phyloP scores from a whole-genome alignment of 139 green algal species.

The Bryopsis sp. region DNA sequence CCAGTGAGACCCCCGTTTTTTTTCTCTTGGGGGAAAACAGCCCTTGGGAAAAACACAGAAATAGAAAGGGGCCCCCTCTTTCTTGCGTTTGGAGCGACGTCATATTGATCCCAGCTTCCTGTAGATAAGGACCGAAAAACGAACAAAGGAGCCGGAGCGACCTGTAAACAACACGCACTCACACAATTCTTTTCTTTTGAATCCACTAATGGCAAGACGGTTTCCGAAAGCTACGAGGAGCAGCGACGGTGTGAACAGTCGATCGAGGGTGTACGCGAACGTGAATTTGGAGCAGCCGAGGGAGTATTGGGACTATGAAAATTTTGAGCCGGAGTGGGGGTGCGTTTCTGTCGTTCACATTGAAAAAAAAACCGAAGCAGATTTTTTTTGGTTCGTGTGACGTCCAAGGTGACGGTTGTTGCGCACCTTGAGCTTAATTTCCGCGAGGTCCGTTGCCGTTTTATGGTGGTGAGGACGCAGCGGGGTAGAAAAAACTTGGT shows the following conservation, averaged over 20 bases:
- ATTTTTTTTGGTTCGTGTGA: background rate
- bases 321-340: constrained; percentile 66
- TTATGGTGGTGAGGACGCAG: too few species aligned
- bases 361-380: too few species aligned
- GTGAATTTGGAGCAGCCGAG: constrained; percentile 70
- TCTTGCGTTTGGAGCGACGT: too few species aligned
- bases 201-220: background rate
- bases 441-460: background rate
- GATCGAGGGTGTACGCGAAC: constrained; percentile 65
- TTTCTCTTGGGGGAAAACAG: too few species aligned
- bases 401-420: background rate
- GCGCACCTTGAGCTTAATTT: background rate
- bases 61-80: too few species aligned
- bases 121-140: too few species aligned
- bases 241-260: constrained; percentile 14
- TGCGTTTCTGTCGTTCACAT: background rate
- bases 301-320: constrained; percentile 96
- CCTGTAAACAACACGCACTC: too few species aligned
- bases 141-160: too few species aligned
- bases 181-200: too few species aligned
- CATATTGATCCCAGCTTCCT: too few species aligned
- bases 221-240: background rate
- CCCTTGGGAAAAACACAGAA: too few species aligned
- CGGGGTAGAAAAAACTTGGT: background rate
- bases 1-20: too few species aligned